phyloP scores from a whole-genome alignment of 768 basidiomycete genomes.

The Lenzites betulinus region DNA sequence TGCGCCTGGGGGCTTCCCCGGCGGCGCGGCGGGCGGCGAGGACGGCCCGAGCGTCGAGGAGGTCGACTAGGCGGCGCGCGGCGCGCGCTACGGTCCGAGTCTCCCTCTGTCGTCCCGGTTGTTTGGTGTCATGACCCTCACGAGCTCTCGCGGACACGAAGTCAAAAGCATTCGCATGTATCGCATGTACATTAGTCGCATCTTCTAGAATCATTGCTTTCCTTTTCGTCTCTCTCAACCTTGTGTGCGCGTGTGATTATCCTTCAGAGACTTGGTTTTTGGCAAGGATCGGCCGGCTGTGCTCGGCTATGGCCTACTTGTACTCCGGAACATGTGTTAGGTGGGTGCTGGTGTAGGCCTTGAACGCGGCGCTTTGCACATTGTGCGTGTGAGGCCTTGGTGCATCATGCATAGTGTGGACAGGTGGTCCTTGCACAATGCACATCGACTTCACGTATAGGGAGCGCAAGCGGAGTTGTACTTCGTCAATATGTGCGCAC shows the following conservation, averaged over 20 bases:
- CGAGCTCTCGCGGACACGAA: conserved; percentile 19
- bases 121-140: conserved; percentile 14
- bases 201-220: conserved; percentile 13
- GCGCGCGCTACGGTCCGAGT: conserved; percentile 2
- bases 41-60: conserved; percentile 92
- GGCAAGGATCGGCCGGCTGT: no score
- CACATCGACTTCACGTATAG: no score
- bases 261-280: no score
- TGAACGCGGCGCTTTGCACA: no score
- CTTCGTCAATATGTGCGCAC: no score
- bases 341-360: no score
- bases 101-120: neutral
- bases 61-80: conserved; percentile 60
- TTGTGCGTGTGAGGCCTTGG: no score
- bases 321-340: no score
- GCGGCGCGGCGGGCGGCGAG: conserved; percentile 60
- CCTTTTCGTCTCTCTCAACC: conserved; percentile 6
- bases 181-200: conserved; percentile 20
- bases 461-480: no score
- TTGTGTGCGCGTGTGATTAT: neutral
- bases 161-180: conserved; percentile 20
- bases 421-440: no score
- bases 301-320: no score
- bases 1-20: conserved; percentile 71
- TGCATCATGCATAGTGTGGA: no score